Base-by-base conservation (phyloP, 2,329 filamentous ascomycete species). In the Hymenoscyphus infarciens region DNA sequence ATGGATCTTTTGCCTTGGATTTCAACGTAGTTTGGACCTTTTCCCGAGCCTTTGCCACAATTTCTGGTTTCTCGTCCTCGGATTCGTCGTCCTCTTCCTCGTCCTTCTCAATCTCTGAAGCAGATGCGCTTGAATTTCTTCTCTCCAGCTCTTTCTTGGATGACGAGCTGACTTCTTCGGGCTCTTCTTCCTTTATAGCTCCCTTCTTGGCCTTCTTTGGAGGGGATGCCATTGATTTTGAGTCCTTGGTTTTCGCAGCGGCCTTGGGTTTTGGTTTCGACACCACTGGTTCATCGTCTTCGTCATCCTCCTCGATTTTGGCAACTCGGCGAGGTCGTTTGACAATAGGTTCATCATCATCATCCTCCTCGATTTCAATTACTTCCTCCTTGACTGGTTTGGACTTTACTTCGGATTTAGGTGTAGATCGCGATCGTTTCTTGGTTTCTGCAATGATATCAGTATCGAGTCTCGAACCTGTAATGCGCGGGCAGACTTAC, bases 1-100 rank as follows among this genome's bases (percentile, higher is more conserved):
- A 98, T n/a, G 90, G 87, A 71, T 96, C 90, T 68, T 92, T 89
- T 45, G 77, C 80, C 59, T 82, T 85, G 19, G 84, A 80, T 72
- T 87, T 87, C 63, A 97, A 78, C 56, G 88, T 90, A 8, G 86
- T 86, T 74, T 97, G 92, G 11, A 94, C 84, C 75, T 91, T 91
- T 75, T 94, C 85, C 54, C 91, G 87, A 56, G 87, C 87, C 76
- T 96, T 93, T 52, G 86, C 87, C 57, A 86, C 86, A 56, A 87
- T 76, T 68, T 88, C 86, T 1, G 91, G 87, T 72, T 91, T 91
- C 70, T 90, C 82, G 15, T 84, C 81, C 56, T 83, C 81, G 8
- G 83, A 82, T 25, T 82, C 76, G 16, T 77, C 81, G 22, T 82
- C 84, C 61, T 86, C 85, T 16, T 59, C 61, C 7, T 69, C 63